Conservation (phyloP, 2,329 filamentous ascomycete species). For the Colletotrichum viniferum region DNA sequence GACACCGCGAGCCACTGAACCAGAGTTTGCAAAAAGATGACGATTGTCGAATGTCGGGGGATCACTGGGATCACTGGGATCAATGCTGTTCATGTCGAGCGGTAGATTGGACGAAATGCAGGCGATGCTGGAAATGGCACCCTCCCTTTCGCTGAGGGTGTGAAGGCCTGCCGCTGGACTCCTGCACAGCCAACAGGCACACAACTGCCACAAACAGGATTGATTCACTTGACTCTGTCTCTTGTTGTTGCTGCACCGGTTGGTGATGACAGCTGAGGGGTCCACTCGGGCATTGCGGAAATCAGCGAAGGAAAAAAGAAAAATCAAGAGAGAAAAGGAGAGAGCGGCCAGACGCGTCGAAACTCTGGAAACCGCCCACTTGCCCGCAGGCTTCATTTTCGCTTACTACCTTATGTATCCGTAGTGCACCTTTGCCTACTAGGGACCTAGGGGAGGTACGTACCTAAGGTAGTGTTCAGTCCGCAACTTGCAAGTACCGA, state of each 20-base stretch:
- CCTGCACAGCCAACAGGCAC: background rate
- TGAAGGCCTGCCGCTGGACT: background rate
- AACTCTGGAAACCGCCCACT: background rate
- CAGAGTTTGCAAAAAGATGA: background rate
- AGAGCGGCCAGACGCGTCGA: constrained; percentile 5
- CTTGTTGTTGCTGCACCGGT: background rate
- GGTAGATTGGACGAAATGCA: background rate
- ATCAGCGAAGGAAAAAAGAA: background rate
- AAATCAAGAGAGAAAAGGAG: background rate
- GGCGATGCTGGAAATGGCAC: background rate
- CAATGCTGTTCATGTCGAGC: background rate
- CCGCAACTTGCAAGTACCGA: too few relatives aligned
- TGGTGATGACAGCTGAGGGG: background rate
- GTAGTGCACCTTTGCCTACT: too few relatives aligned
- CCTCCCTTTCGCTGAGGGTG: background rate
- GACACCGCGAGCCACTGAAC: background rate
- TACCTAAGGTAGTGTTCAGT: background rate
- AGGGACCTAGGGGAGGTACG: background rate
- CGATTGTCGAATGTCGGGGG: background rate
- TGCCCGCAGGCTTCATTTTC: background rate
- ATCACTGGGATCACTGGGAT: background rate
- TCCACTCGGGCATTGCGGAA: constrained; percentile 7
- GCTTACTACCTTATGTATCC: too few relatives aligned
- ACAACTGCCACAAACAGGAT: background rate
- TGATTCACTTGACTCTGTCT: background rate